Evolutionary conservation across 2,329 filamentous ascomycete genomes (phyloP).

Genomic region (Arthrobotrys conoides): DNA sequence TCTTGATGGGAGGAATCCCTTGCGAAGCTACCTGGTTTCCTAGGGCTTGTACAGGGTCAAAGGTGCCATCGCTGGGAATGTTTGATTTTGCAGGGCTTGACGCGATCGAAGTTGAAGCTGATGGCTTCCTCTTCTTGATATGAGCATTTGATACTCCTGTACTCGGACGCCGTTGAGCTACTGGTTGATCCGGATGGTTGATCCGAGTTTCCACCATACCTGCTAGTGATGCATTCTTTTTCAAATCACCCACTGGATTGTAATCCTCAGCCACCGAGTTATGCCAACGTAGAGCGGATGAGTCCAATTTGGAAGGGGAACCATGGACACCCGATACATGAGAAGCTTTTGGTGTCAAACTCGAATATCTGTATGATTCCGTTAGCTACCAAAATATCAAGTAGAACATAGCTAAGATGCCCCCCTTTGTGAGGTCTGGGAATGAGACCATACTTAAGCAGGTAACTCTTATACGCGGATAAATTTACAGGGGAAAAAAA

Average conservation of each 20-base stretch:
- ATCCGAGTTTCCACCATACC: conserved; percentile 43
- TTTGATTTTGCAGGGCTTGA: conserved; percentile 49
- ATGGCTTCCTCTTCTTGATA: conserved; percentile 52
- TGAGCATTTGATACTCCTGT: conserved; percentile 27
- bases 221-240: conserved; percentile 37
- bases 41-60: background rate
- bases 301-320: conserved; percentile 42
- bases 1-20: conserved; percentile 37
- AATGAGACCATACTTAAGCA: too few relatives aligned
- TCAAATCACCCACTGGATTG: conserved; percentile 31
- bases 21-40: conserved; percentile 14
- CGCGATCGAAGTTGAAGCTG: conserved; percentile 46
- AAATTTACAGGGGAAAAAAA: background rate
- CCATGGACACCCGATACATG: conserved; percentile 28
- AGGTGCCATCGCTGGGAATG: conserved; percentile 15
- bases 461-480: too few relatives aligned
- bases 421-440: too few relatives aligned
- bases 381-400: background rate
- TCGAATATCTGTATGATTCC: conserved; percentile 23
- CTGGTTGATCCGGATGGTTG: conserved; percentile 27
- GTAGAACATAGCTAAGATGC: background rate
- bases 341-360: conserved; percentile 36
- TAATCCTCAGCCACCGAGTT: conserved; percentile 57
- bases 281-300: conserved; percentile 56
- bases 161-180: conserved; percentile 15